Evolutionary conservation across 495 filamentous ascomycete species (phyloP).

Genomic region (Penicillium ochrochloron): DNA sequence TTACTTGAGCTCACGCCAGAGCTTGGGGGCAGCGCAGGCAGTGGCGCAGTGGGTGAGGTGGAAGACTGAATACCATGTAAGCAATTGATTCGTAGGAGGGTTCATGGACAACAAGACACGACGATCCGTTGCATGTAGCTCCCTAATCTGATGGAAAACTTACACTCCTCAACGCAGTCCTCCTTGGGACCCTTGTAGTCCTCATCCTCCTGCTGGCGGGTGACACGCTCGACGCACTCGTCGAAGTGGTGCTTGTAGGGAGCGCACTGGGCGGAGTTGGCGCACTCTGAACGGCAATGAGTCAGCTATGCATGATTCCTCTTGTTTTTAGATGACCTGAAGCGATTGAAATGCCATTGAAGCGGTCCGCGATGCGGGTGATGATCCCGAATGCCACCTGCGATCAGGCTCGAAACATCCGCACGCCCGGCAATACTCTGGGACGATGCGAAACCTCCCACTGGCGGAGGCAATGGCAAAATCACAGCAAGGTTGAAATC

Average conservation of each 20-base stretch:
- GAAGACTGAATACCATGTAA: conserved; percentile 72
- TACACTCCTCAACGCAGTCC: conserved; percentile 99
- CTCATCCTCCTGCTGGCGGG: conserved; percentile 66
- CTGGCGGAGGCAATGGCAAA: neutral
- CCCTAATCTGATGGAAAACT: conserved; percentile 41
- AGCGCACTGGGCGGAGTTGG: conserved; percentile 78
- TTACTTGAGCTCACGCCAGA: conserved; percentile 90
- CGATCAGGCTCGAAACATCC: conserved; percentile 13
- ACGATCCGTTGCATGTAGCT: neutral
- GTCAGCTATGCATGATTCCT: conserved; percentile 23
- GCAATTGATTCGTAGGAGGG: neutral
- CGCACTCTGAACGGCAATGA: conserved; percentile 70
- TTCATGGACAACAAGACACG: neutral
- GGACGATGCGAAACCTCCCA: neutral
- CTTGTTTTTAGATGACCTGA: neutral
- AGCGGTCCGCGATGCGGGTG: neutral
- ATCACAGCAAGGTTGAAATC: conserved; percentile 4
- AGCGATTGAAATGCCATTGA: conserved; percentile 29
- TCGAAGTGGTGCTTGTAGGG: conserved; percentile 96
- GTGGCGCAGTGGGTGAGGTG: conserved; percentile 94
- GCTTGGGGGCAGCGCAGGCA: conserved; percentile 91
- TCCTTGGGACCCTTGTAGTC: conserved; percentile 70
- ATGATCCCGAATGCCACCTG: conserved; percentile 11
- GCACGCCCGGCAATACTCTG: neutral
- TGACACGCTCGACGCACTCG: conserved; percentile 95